Evolutionary conservation across 164 flowering plant species (phyloP).

Genomic region (Cinnamomum chago): DNA sequence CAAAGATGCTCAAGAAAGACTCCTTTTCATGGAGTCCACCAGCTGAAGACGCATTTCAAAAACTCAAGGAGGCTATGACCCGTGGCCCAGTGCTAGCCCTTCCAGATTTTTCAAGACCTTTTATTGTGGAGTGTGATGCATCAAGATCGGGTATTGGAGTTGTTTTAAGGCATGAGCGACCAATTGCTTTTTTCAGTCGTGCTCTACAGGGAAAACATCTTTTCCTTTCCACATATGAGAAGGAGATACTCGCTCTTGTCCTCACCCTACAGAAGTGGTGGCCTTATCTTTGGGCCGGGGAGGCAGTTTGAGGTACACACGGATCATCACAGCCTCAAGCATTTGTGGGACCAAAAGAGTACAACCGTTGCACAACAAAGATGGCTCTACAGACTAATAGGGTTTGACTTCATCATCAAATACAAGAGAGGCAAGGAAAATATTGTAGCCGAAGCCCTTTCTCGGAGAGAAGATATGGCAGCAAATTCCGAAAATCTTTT

Average conservation of each 20-base stretch:
- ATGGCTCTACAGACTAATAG: background rate
- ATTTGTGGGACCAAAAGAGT: background rate
- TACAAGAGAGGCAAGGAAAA: background rate
- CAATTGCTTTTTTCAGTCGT: background rate
- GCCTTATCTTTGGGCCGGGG: too few species aligned
- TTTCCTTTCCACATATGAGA: background rate
- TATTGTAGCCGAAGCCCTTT: background rate
- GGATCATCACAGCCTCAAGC: too few species aligned
- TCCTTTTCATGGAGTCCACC: background rate
- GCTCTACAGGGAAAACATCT: background rate
- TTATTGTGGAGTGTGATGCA: background rate
- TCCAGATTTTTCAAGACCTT: background rate
- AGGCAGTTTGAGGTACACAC: too few species aligned
- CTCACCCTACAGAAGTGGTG: too few species aligned
- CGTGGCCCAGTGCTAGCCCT: background rate
- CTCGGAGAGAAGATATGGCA: background rate
- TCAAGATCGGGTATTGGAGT: background rate
- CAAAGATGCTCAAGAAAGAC: background rate
- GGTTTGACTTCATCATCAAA: background rate
- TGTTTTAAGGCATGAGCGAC: background rate
- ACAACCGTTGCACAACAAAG: background rate
- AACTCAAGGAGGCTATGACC: background rate
- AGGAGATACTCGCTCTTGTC: background rate
- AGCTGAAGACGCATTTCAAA: background rate
- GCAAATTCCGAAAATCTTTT: background rate